phyloP scores from a whole-genome alignment of 2,329 filamentous ascomycete genomes.

The Epichloe uncinata region DNA sequence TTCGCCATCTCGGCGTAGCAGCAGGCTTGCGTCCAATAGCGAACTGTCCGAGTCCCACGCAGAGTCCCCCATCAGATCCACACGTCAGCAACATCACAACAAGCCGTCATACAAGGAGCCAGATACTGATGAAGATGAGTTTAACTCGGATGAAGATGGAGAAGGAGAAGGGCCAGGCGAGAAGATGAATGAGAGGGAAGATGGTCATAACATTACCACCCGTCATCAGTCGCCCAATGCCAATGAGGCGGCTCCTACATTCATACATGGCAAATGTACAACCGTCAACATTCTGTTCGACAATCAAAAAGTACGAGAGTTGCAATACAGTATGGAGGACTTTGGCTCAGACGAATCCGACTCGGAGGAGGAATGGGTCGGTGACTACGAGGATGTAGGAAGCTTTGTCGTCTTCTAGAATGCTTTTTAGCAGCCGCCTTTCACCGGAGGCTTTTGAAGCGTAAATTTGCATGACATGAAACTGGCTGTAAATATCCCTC shows the following conservation, averaged over 20 bases:
- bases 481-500: neutral
- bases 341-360: conserved; percentile 49
- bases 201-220: conserved; percentile 1
- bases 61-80: conserved; percentile 7
- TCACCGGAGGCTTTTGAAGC: too few relatives aligned
- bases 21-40: conserved; percentile 19
- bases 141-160: conserved; percentile 14
- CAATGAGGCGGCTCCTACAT: conserved; percentile 9
- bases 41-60: conserved; percentile 13
- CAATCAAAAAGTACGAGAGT: conserved; percentile 59
- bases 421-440: too few relatives aligned
- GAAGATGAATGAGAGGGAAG: conserved; percentile 5
- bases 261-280: conserved; percentile 56
- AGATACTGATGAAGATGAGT: conserved; percentile 31
- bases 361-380: conserved; percentile 44
- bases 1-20: conserved; percentile 23
- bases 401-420: conserved; percentile 18
- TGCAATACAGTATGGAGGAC: conserved; percentile 56
- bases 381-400: conserved; percentile 38
- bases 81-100: conserved; percentile 8
- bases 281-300: conserved; percentile 61
- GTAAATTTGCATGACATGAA: neutral
- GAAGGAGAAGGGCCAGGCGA: conserved; percentile 6
- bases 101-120: conserved; percentile 29
- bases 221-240: neutral